Conservation (phyloP, 177 flowering plant genomes). For the Vitis hybrid region DNA sequence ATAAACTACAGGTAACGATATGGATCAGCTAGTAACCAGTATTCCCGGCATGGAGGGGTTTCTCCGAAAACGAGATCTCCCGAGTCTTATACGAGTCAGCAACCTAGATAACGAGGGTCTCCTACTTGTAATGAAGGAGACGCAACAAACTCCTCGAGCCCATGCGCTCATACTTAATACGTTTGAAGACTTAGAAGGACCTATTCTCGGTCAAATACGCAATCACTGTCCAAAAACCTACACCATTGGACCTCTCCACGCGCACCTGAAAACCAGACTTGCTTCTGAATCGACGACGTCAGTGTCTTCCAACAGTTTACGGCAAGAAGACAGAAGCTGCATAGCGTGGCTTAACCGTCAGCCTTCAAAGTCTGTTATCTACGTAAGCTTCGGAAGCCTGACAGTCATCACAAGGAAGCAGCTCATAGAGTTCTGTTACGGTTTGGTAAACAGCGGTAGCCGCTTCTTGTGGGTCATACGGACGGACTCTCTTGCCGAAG, state of each 20-base stretch:
- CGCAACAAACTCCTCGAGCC: slow-evolving; percentile 20
- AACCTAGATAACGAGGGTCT: slow-evolving; percentile 14
- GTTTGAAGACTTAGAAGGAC: slow-evolving; percentile 55
- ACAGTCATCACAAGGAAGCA: background rate
- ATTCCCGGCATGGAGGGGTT: slow-evolving; percentile 42
- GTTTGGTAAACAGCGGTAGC: slow-evolving; percentile 22
- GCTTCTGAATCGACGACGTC: background rate
- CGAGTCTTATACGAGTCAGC: slow-evolving; percentile 30
- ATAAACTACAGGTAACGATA: slow-evolving; percentile 22
- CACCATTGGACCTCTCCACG: slow-evolving; percentile 55
- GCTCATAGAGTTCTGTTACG: slow-evolving; percentile 28
- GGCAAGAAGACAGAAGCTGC: slow-evolving; percentile 20
- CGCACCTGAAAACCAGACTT: slow-evolving; percentile 20
- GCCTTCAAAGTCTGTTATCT: slow-evolving; percentile 28
- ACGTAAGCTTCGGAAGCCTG: slow-evolving; percentile 35
- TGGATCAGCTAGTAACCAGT: slow-evolving; percentile 33
- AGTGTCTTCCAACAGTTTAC: slow-evolving; percentile 20
- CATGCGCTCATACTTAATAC: slow-evolving; percentile 49
- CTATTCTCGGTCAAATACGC: slow-evolving; percentile 35
- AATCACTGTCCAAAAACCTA: slow-evolving; percentile 31
- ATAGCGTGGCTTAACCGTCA: slow-evolving; percentile 30
- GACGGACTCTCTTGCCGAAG: background rate
- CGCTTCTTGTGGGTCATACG: slow-evolving; percentile 33
- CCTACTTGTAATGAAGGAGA: slow-evolving; percentile 13
- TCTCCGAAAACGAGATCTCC: slow-evolving; percentile 47